Base-by-base conservation (phyloP, 257 asterid genomes). In the Solanum bulbocastanum region DNA sequence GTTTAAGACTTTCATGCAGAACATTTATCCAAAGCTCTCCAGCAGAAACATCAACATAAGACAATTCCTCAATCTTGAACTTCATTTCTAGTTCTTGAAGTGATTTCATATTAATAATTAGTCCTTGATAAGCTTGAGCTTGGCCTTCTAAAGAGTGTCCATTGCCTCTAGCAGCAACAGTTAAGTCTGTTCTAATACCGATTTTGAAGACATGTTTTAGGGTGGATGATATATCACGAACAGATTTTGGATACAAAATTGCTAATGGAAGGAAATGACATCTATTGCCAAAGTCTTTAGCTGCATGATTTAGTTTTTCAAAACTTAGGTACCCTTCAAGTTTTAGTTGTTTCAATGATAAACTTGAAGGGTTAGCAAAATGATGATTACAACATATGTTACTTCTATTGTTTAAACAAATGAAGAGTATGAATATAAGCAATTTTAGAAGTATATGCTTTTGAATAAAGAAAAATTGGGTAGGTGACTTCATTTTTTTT, bases 101-200 rank as follows among this genome's bases (percentile, higher is more conserved):
- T 1, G 96, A 92, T 73, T 94, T 95, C 99, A 96, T 96, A 27
- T 83, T 85, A 46, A 97, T 83, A 13, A 96, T 93, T 1, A 96
- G 62, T 42, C 99, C 99, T 72, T 89, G 91, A 13, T 87, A 52
- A 14, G 98, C 95, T 88, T 95, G 99, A 12, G 99, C 91, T 83
- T 97, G 99, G 37, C 99, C 99, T 85, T 90, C 89, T 13, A 96
- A 86, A 8, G 98, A 95, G 92, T 96, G 99, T 35, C 96, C 97
- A 16, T 91, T 98, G 37, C 98, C 99, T 87, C 94, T 92, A 15
- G 99, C 98, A 1, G 96, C 98, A 22, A 96, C 88, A 0, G 98
- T 93, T 42, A 96, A 91, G 30, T 88, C 92, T 0, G 98, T 91
- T 46, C 27, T 83, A 32, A 69, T 42, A 4, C 94, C 95, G 91